phyloP scores from a whole-genome alignment of 805 yeast genomes.

The Danielozyma ontarioensis region DNA sequence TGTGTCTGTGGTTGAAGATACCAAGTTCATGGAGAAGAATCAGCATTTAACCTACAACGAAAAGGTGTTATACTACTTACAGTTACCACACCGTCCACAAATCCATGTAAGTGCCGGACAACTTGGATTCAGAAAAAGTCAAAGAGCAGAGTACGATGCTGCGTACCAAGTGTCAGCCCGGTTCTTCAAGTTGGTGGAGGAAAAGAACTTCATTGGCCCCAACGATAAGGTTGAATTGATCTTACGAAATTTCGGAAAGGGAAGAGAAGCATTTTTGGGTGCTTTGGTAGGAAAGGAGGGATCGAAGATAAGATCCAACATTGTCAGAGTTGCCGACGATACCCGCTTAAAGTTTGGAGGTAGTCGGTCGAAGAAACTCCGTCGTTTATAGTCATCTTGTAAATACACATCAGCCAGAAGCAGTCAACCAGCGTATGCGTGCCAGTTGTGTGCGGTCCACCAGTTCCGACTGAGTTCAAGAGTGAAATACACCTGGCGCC shows the following conservation, averaged over 20 bases:
- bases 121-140: constrained; percentile 84
- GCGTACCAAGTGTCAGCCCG: constrained; percentile 77
- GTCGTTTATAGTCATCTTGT: constrained; percentile 66
- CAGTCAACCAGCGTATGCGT: no score
- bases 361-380: constrained; percentile 72
- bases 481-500: no score
- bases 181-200: constrained; percentile 68
- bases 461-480: no score
- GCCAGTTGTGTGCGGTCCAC: no score
- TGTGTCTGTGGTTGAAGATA: constrained; percentile 64
- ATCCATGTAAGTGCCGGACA: constrained; percentile 74
- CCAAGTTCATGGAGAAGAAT: constrained; percentile 52
- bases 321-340: constrained; percentile 69
- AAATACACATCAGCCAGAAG: no score
- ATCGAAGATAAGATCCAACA: constrained; percentile 52
- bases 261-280: constrained; percentile 78
- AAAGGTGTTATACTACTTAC: constrained; percentile 69
- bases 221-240: constrained; percentile 67
- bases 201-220: constrained; percentile 47
- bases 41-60: constrained; percentile 56
- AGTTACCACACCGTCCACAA: constrained; percentile 72
- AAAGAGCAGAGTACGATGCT: constrained; percentile 91
- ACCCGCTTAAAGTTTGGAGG: constrained; percentile 92
- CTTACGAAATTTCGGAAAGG: constrained; percentile 80
- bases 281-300: constrained; percentile 93